These are phyloP conservation scores for Pistacia integerrima DNA, from an alignment of 345 rosid species.

Conservation along the genomic window DNA sequence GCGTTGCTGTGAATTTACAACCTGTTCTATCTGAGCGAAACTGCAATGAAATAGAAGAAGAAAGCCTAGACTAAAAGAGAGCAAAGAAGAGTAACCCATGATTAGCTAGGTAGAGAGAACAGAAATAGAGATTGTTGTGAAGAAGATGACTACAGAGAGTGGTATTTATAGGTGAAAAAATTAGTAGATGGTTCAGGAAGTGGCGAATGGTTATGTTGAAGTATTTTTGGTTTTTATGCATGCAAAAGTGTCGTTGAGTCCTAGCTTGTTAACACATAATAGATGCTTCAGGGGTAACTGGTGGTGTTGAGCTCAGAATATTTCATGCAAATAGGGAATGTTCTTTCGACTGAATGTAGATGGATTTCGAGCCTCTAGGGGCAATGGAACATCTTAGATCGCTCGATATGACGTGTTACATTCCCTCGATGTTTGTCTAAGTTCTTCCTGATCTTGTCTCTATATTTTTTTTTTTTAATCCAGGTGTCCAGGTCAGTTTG, in stretches of 20 bases:
- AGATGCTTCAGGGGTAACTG: not conserved
- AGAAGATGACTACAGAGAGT: not conserved
- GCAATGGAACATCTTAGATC: too few relatives aligned
- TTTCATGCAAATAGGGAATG: not conserved
- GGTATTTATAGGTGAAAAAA: constrained; percentile 10
- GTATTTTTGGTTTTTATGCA: constrained; percentile 3
- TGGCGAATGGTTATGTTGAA: not conserved
- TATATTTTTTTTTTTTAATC: too few relatives aligned
- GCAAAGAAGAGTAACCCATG: constrained; percentile 9
- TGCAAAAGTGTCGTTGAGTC: not conserved
- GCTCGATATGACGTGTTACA: too few relatives aligned
- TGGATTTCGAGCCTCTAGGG: too few relatives aligned
- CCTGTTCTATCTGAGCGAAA: constrained; percentile 9
- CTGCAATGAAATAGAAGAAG: constrained; percentile 12
- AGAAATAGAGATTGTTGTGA: not conserved
- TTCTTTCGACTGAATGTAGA: not conserved
- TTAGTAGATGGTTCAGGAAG: not conserved
- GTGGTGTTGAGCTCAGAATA: not conserved
- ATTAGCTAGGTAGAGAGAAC: too few relatives aligned
- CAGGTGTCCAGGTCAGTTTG: fast-evolving
- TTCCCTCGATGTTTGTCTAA: not conserved
- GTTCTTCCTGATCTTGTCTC: too few relatives aligned
- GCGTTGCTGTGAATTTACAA: constrained; percentile 11
- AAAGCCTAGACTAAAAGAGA: constrained; percentile 7
- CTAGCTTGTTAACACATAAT: not conserved